Conservation (phyloP, 371 early-diverging fungal genomes). For the Basidiobolus meristosporus region DNA sequence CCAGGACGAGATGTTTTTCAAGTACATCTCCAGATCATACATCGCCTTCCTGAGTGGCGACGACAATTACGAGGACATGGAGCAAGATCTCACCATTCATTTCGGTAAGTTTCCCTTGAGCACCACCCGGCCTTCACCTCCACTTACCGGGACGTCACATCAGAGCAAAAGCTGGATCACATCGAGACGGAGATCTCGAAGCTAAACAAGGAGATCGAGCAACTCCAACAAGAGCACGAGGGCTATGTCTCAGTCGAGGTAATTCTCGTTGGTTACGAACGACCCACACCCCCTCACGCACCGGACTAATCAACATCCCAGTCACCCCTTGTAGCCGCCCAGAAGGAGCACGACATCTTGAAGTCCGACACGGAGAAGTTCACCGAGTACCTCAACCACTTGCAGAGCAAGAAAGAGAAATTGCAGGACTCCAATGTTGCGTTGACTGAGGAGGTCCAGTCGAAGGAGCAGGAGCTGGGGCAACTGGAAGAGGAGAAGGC, state of each 20-base stretch:
- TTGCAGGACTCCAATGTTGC: constrained; percentile 1
- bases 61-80: constrained; percentile 3
- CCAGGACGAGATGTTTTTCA: constrained; percentile 1
- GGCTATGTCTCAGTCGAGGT: no score
- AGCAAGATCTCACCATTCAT: constrained; percentile 1
- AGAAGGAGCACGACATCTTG: constrained; percentile 4
- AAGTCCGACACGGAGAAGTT: constrained; percentile 3
- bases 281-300: no score
- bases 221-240: no score
- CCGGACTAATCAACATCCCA: background rate
- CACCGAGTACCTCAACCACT: constrained; percentile 3
- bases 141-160: no score
- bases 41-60: constrained; percentile 2
- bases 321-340: constrained; percentile 1
- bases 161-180: background rate
- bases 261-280: no score
- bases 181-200: no score
- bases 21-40: constrained; percentile 3
- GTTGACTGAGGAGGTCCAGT: constrained; percentile 1
- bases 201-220: no score
- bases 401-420: constrained; percentile 4
- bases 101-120: background rate
- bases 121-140: no score
- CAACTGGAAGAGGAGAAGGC: constrained; percentile 1
- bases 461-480: background rate